Evolutionary conservation across 2,329 filamentous ascomycete species (phyloP).

Genomic region (Neoascochyta sp.): DNA sequence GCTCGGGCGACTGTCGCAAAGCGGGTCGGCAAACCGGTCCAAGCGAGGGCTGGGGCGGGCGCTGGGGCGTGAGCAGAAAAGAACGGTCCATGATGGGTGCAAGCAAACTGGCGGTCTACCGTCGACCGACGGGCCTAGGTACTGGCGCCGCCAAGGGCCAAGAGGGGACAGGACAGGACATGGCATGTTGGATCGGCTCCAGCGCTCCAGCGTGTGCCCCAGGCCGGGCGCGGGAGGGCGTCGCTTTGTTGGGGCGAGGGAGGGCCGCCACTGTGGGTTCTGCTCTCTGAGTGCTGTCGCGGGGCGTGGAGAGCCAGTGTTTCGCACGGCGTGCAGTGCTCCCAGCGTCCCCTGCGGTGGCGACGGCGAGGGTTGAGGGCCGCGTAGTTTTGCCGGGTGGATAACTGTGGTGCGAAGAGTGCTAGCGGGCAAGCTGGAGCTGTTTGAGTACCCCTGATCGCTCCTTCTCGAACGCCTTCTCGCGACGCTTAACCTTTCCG

Average conservation of each 20-base stretch:
- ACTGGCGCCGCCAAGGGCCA: constrained; percentile 17
- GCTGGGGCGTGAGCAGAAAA: constrained; percentile 6
- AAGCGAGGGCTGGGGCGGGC: no score
- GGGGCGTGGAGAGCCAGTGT: constrained; percentile 4
- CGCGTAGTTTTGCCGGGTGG: constrained; percentile 16
- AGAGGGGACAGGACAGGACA: constrained; percentile 20
- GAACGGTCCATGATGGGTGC: constrained; percentile 18
- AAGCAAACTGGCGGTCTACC: constrained; percentile 32
- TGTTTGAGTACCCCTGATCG: constrained; percentile 11
- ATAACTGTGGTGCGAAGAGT: constrained; percentile 9
- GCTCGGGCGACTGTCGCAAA: constrained; percentile 2
- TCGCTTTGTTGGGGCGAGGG: constrained; percentile 11
- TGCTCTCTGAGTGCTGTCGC: neutral
- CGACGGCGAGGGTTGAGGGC: constrained; percentile 9
- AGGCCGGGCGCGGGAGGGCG: constrained; percentile 8
- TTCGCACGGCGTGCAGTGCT: constrained; percentile 13
- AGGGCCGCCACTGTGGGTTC: constrained; percentile 9
- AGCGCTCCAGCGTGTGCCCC: constrained; percentile 16
- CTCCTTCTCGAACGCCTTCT: constrained; percentile 16
- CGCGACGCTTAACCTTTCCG: constrained; percentile 12
- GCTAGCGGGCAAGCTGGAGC: constrained; percentile 15
- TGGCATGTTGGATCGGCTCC: constrained; percentile 20
- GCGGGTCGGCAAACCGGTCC: constrained; percentile 8
- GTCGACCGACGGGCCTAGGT: no score
- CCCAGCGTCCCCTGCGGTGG: constrained; percentile 20